Conservation (phyloP, 768 basidiomycete species). For the Tylopilus rubrobrunneus region DNA sequence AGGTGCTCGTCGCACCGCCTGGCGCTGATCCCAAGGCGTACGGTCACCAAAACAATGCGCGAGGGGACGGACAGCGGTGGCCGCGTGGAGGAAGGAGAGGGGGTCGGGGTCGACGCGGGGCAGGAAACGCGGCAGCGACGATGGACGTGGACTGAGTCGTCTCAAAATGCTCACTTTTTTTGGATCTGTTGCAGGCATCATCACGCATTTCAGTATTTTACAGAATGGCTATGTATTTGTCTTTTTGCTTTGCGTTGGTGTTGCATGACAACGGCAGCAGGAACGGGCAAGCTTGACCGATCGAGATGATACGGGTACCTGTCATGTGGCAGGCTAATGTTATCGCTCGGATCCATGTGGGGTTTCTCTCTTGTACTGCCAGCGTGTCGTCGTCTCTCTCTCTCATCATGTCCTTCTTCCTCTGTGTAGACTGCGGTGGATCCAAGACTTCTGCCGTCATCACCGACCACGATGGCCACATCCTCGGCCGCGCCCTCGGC, state of each 20-base stretch:
- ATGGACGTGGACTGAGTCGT: slow-evolving; percentile 29
- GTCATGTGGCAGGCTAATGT: no score
- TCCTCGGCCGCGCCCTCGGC: slow-evolving; percentile 63
- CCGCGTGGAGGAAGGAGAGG: slow-evolving; percentile 25
- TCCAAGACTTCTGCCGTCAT: slow-evolving; percentile 83
- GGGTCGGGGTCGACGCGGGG: slow-evolving; percentile 22
- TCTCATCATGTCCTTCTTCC: slow-evolving; percentile 55
- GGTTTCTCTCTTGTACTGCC: background rate
- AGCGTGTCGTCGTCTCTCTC: background rate
- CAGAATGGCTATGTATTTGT: slow-evolving; percentile 21
- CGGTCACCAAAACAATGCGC: slow-evolving; percentile 28
- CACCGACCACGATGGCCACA: slow-evolving; percentile 49
- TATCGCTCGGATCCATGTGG: no score
- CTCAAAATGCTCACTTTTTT: slow-evolving; percentile 9
- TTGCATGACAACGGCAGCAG: no score
- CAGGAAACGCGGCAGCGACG: slow-evolving; percentile 8
- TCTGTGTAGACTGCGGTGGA: slow-evolving; percentile 87
- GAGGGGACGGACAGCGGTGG: slow-evolving; percentile 26
- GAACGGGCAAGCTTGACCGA: no score
- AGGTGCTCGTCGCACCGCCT: slow-evolving; percentile 65
- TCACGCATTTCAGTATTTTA: slow-evolving; percentile 24
- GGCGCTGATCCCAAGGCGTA: slow-evolving; percentile 57
- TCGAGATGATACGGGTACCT: no score
- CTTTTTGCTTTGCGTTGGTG: no score
- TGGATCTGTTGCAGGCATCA: slow-evolving; percentile 14